Conservation (phyloP, 306 rosid genomes). For the Alnus rubra region DNA sequence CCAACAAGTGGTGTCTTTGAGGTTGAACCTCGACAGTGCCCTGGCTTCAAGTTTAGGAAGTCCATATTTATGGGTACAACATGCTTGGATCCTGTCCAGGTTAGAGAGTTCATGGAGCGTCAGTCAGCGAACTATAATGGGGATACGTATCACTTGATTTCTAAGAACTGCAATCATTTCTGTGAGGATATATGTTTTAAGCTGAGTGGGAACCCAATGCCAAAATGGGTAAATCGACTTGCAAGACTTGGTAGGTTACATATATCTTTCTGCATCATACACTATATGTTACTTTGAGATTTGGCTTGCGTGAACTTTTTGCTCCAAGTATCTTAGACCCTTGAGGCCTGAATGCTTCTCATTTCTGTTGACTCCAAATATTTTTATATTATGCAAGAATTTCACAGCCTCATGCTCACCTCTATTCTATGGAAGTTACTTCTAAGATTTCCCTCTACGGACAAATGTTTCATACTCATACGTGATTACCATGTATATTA, state of each 20-base stretch:
- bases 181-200: constrained; percentile 76
- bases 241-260: constrained; percentile 71
- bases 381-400: background rate
- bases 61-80: constrained; percentile 89
- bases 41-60: constrained; percentile 91
- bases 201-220: constrained; percentile 73
- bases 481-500: background rate
- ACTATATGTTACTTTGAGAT: background rate
- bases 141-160: constrained; percentile 80
- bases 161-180: constrained; percentile 94
- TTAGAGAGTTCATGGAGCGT: constrained; percentile 84
- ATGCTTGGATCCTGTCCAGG: constrained; percentile 78
- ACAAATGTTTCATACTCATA: background rate
- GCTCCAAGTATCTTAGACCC: background rate
- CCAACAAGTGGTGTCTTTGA: constrained; percentile 92
- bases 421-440: background rate
- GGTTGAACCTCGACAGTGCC: constrained; percentile 89
- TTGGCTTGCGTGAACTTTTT: constrained; percentile 9
- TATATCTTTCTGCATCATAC: constrained; percentile 14
- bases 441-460: background rate
- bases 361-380: background rate
- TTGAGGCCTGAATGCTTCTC: constrained; percentile 16
- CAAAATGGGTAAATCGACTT: constrained; percentile 97
- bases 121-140: constrained; percentile 75
- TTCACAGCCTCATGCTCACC: background rate